Evolutionary conservation across 2,329 filamentous ascomycete genomes (phyloP).

Genomic region (Xylariaceae sp.): DNA sequence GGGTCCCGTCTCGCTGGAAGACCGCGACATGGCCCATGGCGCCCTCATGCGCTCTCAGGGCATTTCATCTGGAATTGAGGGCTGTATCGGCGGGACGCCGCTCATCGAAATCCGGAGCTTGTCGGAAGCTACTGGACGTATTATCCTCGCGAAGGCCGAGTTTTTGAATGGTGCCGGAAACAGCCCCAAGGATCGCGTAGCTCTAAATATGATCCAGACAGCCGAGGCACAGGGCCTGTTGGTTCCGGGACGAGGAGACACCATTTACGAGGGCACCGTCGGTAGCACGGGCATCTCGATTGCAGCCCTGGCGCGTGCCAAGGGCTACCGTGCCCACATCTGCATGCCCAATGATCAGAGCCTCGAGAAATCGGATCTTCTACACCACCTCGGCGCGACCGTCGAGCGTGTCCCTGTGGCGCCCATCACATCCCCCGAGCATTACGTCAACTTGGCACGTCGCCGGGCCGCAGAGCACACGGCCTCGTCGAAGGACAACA

Average conservation of each 20-base stretch:
- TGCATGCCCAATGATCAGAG: constrained; percentile 95
- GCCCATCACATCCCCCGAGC: constrained; percentile 85
- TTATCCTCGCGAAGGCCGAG: constrained; percentile 90
- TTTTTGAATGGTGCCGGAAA: constrained; percentile 93
- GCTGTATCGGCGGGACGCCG: constrained; percentile 88
- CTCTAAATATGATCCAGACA: constrained; percentile 77
- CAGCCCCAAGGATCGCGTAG: constrained; percentile 92
- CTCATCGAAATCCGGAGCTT: constrained; percentile 81
- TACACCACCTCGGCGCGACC: constrained; percentile 83
- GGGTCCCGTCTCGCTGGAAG: constrained; percentile 50
- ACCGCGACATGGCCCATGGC: constrained; percentile 41
- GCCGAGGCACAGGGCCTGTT: constrained; percentile 76
- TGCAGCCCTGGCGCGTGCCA: constrained; percentile 78
- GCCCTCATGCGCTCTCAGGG: constrained; percentile 22
- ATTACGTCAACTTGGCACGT: constrained; percentile 91
- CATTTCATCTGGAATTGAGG: constrained; percentile 77
- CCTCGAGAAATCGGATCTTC: constrained; percentile 80
- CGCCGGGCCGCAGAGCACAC: constrained; percentile 72
- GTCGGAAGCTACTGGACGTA: constrained; percentile 79
- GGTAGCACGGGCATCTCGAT: constrained; percentile 95
- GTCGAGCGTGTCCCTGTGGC: constrained; percentile 88
- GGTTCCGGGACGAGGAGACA: constrained; percentile 76
- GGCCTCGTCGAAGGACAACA: constrained; percentile 48
- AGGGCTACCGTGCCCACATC: constrained; percentile 88
- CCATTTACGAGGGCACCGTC: constrained; percentile 95